phyloP scores from a whole-genome alignment of 805 yeast species.

The Candida rishiriensis region DNA sequence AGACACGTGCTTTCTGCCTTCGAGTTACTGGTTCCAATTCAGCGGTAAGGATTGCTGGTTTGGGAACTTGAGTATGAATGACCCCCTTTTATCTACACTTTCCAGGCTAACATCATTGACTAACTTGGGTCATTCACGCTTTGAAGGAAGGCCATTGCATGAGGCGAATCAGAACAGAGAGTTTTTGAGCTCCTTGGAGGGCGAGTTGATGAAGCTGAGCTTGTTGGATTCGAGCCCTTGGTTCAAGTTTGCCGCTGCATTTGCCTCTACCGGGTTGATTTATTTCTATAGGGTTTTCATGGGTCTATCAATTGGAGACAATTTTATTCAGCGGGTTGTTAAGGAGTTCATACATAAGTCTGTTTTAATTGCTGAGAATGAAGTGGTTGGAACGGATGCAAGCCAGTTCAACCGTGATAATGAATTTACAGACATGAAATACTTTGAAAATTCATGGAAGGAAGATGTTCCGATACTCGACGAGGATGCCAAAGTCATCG shows the following conservation, averaged over 20 bases:
- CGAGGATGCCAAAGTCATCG: not conserved
- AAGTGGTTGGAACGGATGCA: too few species aligned
- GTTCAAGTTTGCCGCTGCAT: constrained; percentile 19
- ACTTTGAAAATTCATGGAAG: not conserved
- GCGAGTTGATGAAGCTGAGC: not conserved
- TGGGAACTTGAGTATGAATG: constrained; percentile 19
- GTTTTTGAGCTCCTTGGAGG: not conserved
- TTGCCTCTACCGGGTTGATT: constrained; percentile 21
- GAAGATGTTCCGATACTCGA: not conserved
- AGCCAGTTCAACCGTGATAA: not conserved
- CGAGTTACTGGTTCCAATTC: constrained; percentile 18
- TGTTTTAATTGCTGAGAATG: constrained; percentile 1
- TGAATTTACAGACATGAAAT: not conserved
- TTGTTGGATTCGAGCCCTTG: constrained; percentile 8
- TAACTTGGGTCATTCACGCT: constrained; percentile 8
- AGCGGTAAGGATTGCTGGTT: constrained; percentile 25
- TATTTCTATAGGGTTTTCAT: constrained; percentile 19
- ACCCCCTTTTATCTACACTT: constrained; percentile 29
- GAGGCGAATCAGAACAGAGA: not conserved
- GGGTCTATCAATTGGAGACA: constrained; percentile 4
- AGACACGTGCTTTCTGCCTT: constrained; percentile 15
- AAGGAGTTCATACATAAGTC: constrained; percentile 7
- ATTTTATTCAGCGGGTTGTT: constrained; percentile 14
- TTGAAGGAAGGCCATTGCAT: not conserved
- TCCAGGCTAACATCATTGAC: constrained; percentile 17